Evolutionary conservation across 257 asterid genomes (phyloP).

Genomic region (Schizonepeta tenuifolia): DNA sequence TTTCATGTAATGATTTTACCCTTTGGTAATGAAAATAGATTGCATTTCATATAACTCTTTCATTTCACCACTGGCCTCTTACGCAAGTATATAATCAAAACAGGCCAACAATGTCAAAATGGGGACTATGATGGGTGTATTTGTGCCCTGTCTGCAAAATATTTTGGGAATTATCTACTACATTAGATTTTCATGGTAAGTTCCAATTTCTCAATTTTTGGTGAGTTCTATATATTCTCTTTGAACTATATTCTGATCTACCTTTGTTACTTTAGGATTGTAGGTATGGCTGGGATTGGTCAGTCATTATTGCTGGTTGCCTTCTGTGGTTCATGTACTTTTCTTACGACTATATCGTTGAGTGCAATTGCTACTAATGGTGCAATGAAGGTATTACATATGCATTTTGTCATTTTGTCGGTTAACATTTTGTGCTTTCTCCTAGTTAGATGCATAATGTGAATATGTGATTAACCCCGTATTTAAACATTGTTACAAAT

Average conservation of each 20-base stretch:
- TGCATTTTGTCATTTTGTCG: constrained; percentile 21
- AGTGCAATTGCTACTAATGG: constrained; percentile 99
- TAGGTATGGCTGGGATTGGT: constrained; percentile 99
- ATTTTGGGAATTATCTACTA: constrained; percentile 96
- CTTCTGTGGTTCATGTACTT: constrained; percentile 93
- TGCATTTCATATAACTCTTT: constrained; percentile 14
- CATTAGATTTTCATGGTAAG: constrained; percentile 94
- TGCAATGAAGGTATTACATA: constrained; percentile 86
- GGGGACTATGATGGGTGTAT: constrained; percentile 99
- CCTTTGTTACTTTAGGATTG: constrained; percentile 72
- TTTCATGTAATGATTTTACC: constrained; percentile 3
- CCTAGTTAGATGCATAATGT: constrained; percentile 15
- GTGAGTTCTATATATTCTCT: constrained; percentile 15
- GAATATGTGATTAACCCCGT: constrained; percentile 23
- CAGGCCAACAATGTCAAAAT: constrained; percentile 72
- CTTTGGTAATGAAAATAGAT: constrained; percentile 25
- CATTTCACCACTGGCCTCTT: constrained; percentile 30
- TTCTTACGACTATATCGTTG: constrained; percentile 91
- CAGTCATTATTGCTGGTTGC: constrained; percentile 90
- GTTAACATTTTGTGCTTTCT: constrained; percentile 17
- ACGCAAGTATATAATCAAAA: constrained; percentile 34
- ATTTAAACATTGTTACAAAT: constrained; percentile 11
- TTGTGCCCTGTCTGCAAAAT: constrained; percentile 95
- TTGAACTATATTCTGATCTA: constrained; percentile 32
- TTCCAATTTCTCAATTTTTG: constrained; percentile 25